Evolutionary conservation across 2,329 filamentous ascomycete genomes (phyloP).

Genomic region (Pseudogymnoascus sp.): DNA sequence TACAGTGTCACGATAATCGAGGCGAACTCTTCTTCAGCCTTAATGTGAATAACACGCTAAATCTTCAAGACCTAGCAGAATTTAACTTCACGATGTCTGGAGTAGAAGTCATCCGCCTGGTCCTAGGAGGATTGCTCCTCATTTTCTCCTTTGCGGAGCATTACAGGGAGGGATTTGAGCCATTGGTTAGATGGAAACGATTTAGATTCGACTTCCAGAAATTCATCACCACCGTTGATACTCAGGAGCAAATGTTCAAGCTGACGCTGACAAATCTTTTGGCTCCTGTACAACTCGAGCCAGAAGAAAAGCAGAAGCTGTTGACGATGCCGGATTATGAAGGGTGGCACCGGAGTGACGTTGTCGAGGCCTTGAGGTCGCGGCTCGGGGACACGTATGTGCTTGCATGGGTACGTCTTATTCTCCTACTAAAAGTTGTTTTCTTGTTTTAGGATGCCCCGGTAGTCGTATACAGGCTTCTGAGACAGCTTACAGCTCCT

Average conservation of each 20-base stretch:
- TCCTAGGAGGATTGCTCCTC: constrained; percentile 21
- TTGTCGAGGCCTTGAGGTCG: constrained; percentile 12
- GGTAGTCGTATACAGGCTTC: not conserved
- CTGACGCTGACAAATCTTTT: constrained; percentile 18
- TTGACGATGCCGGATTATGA: constrained; percentile 16
- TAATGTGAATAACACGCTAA: not conserved
- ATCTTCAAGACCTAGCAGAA: not conserved
- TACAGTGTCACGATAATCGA: not conserved
- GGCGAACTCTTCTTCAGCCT: not conserved
- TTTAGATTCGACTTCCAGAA: constrained; percentile 18
- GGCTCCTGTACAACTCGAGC: constrained; percentile 16
- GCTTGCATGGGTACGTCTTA: constrained; percentile 17
- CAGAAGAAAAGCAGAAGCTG: constrained; percentile 17
- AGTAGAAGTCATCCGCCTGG: constrained; percentile 19
- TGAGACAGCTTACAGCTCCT: not conserved
- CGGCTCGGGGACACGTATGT: constrained; percentile 16
- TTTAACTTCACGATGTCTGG: constrained; percentile 17
- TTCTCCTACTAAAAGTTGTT: not conserved
- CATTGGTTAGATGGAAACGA: constrained; percentile 20
- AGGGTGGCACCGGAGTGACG: constrained; percentile 18
- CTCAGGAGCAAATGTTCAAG: constrained; percentile 20
- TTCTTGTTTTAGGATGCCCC: not conserved
- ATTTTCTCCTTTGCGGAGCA: constrained; percentile 19
- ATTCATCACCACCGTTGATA: constrained; percentile 21
- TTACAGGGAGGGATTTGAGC: constrained; percentile 22